These are phyloP conservation scores for Wickerhamiella nectarea DNA, from an alignment of 805 yeast genomes.

Conservation along the genomic window DNA sequence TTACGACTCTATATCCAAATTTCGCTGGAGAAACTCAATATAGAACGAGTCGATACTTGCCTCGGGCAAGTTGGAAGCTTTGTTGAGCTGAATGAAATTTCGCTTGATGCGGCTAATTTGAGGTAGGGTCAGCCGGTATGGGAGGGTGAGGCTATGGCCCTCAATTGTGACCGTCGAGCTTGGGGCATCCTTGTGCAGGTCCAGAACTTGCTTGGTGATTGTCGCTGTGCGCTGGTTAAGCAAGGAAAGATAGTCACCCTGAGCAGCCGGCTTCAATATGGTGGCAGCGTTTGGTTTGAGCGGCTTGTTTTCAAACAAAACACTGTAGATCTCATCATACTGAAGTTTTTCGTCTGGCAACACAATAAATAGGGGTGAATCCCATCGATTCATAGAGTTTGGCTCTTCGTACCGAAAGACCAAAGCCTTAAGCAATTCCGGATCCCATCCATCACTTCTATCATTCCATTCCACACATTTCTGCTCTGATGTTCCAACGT, in stretches of 20 bases:
- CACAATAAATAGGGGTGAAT: conserved; percentile 72
- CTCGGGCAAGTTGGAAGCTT: conserved; percentile 59
- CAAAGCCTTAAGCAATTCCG: conserved; percentile 48
- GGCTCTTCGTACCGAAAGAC: conserved; percentile 91
- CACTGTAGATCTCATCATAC: conserved; percentile 43
- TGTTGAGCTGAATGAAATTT: conserved; percentile 66
- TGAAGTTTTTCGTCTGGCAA: conserved; percentile 41
- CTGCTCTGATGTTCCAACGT: conserved; percentile 56
- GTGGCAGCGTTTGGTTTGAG: conserved; percentile 79
- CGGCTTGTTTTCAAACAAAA: conserved; percentile 37
- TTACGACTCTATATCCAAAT: conserved; percentile 30
- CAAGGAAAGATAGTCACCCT: conserved; percentile 61
- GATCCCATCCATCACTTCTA: conserved; percentile 41
- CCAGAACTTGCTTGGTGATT: conserved; percentile 49
- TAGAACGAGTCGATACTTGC: conserved; percentile 59
- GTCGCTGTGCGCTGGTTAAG: conserved; percentile 58
- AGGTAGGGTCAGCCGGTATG: conserved; percentile 52
- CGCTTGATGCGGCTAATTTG: conserved; percentile 75
- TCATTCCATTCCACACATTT: conserved; percentile 52
- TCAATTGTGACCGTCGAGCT: conserved; percentile 26
- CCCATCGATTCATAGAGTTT: conserved; percentile 77
- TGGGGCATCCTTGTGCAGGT: conserved; percentile 41
- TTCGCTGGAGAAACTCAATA: conserved; percentile 61
- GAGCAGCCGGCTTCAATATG: conserved; percentile 62
- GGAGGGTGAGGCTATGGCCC: conserved; percentile 43